phyloP scores from a whole-genome alignment of 345 rosid genomes.

The Lenwebbia sp. region DNA sequence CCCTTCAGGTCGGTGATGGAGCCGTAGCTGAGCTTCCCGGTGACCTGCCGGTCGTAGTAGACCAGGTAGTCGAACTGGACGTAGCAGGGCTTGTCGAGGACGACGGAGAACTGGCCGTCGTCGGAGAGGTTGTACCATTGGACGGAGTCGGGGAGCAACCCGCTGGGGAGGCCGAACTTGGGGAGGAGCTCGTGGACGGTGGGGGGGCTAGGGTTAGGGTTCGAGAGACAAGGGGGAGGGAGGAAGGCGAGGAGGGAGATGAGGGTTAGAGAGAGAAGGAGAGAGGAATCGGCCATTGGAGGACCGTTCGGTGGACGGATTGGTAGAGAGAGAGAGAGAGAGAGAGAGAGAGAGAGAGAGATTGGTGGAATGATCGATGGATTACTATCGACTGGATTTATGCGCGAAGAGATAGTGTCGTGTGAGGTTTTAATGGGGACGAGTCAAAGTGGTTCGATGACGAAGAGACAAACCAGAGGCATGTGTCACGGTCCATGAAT shows the following conservation, averaged over 20 bases:
- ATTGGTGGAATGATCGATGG: neutral
- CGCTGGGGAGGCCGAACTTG: conserved; percentile 82
- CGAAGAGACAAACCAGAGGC: neutral
- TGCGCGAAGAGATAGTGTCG: neutral
- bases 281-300: neutral
- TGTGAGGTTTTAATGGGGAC: neutral
- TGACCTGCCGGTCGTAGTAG: conserved; percentile 52
- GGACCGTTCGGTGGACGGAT: neutral
- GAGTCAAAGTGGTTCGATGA: neutral
- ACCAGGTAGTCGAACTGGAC: conserved; percentile 78
- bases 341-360: neutral
- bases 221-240: neutral
- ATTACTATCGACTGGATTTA: neutral
- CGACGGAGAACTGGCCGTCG: conserved; percentile 57
- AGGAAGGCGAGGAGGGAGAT: neutral
- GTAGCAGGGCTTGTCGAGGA: conserved; percentile 40
- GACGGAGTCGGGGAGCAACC: conserved; percentile 62
- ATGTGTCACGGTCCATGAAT: too few species aligned
- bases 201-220: neutral
- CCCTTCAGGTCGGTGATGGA: conserved; percentile 66
- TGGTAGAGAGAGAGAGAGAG: neutral
- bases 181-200: conserved; percentile 75
- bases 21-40: conserved; percentile 67
- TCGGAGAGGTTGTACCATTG: conserved; percentile 40
- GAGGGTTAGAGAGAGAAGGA: neutral